Conservation (phyloP, 768 basidiomycete genomes). For the Guyanaporus albipodus region DNA sequence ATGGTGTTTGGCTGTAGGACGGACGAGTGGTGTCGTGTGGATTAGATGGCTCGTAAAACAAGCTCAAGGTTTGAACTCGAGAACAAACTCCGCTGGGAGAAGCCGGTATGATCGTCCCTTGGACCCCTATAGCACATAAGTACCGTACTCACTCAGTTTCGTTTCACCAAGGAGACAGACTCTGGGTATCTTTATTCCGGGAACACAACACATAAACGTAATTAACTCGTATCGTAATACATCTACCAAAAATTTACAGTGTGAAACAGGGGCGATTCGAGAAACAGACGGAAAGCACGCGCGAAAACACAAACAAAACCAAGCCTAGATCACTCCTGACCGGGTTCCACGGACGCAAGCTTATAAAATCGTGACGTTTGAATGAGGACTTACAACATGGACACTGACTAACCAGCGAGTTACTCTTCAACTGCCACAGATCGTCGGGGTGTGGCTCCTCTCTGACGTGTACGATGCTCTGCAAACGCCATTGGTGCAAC, state of each 20-base stretch:
- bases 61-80: constrained; percentile 21
- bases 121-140: no score
- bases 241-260: constrained; percentile 20
- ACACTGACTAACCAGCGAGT: background rate
- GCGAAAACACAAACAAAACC: constrained; percentile 10
- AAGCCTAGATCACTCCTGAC: constrained; percentile 4
- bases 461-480: constrained; percentile 26
- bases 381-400: background rate
- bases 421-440: constrained; percentile 20
- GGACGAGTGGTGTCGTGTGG: constrained; percentile 6
- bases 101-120: constrained; percentile 4
- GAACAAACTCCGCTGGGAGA: constrained; percentile 17
- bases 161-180: no score
- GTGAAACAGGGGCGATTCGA: constrained; percentile 1
- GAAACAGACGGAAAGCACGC: constrained; percentile 19
- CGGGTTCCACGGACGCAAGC: background rate
- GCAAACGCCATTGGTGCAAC: constrained; percentile 40
- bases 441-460: constrained; percentile 23
- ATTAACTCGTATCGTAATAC: constrained; percentile 14
- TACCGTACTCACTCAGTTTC: no score
- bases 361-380: background rate
- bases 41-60: constrained; percentile 8
- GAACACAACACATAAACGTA: background rate
- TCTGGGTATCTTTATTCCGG: no score
- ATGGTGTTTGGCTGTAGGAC: background rate